Evolutionary conservation across 2,329 filamentous ascomycete species (phyloP).

Genomic region (Ascochyta viciae-villosae): DNA sequence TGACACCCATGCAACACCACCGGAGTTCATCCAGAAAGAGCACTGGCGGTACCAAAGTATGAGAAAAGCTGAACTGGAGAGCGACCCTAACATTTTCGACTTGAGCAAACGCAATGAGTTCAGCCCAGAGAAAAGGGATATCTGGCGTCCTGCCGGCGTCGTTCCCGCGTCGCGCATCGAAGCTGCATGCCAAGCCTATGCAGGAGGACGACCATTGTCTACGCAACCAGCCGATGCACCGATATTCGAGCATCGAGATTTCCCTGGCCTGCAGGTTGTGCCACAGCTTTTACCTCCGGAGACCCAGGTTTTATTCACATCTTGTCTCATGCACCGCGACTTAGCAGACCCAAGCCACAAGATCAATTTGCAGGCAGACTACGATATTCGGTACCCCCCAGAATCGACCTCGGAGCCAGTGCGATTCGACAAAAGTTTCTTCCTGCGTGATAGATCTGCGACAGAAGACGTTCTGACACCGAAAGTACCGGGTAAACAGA

Average conservation of each 20-base stretch:
- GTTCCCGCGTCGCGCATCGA: slow-evolving; percentile 40
- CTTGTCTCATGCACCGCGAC: slow-evolving; percentile 78
- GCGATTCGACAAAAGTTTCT: slow-evolving; percentile 43
- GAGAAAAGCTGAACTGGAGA: slow-evolving; percentile 59
- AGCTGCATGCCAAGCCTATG: slow-evolving; percentile 41
- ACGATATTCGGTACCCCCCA: slow-evolving; percentile 68
- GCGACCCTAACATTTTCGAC: slow-evolving; percentile 54
- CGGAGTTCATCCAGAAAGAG: slow-evolving; percentile 43
- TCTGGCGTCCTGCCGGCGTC: slow-evolving; percentile 37
- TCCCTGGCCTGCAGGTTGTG: slow-evolving; percentile 72
- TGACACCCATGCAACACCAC: slow-evolving; percentile 48
- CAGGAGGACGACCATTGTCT: slow-evolving; percentile 33
- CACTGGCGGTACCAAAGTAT: slow-evolving; percentile 65
- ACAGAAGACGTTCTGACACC: slow-evolving; percentile 54
- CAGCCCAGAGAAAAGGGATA: slow-evolving; percentile 45
- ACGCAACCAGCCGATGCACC: slow-evolving; percentile 32
- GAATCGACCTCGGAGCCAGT: slow-evolving; percentile 44
- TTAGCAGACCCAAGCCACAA: slow-evolving; percentile 75
- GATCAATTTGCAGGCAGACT: slow-evolving; percentile 87
- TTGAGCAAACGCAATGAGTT: slow-evolving; percentile 38
- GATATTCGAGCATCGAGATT: slow-evolving; percentile 48
- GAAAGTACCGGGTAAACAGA: slow-evolving; percentile 74
- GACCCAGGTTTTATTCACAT: slow-evolving; percentile 75
- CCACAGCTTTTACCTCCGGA: slow-evolving; percentile 76
- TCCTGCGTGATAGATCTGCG: slow-evolving; percentile 39